Evolutionary conservation across 1,284 basidiomycete species (phyloP), one percentile per base, ranked within the genome.

Genomic region (Ganoderma sinense): DNA sequence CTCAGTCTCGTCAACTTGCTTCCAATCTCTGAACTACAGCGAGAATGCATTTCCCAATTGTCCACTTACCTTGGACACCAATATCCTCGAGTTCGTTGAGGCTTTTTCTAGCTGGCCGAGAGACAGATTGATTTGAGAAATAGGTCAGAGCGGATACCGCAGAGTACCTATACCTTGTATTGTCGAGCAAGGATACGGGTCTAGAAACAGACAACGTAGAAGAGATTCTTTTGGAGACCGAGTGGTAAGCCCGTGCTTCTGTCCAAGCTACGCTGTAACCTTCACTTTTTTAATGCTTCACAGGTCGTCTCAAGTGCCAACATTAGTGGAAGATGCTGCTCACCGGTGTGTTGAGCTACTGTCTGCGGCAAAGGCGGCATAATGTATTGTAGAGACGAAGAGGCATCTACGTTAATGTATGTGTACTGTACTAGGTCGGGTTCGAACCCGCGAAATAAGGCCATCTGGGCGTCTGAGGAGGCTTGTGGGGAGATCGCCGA

Each of bases 121-220:
- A 23, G 23, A 18, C 53, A 45, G 29, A 65, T 11, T 41, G 8
- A 39, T 18, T 18, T 2, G 7, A 53, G 16, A 40, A 40, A 11
- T 76, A 97, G 94, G 84, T 97, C 62, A 90, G 96, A 62, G 84
- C 90, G 8, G 89, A 91, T 68, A 89, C 94, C 0, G 94, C 94
- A 2, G 96, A 97, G 78, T 88, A 92, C 71, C 78, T 97, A 0
- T 97, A 95, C 77, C 82, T 94, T 36, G 84, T 87, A 13, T 80
- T 95, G 26, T 93, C 94, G 75, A 88, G 88, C 69, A 85, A 86
- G 61, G 92, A 94, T 69, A 77, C 94, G 8, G 87, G 86, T 0
- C 80, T 83, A 67, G 91, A 93, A 14, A 88, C 88, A 4, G 89
- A 91, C 18, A 91, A 90, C 66, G 85, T 90, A 1, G 95, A 97